Evolutionary conservation across 345 rosid genomes (phyloP), one percentile per base, ranked within the genome.

Genomic region (Cardamine resedifolia): DNA sequence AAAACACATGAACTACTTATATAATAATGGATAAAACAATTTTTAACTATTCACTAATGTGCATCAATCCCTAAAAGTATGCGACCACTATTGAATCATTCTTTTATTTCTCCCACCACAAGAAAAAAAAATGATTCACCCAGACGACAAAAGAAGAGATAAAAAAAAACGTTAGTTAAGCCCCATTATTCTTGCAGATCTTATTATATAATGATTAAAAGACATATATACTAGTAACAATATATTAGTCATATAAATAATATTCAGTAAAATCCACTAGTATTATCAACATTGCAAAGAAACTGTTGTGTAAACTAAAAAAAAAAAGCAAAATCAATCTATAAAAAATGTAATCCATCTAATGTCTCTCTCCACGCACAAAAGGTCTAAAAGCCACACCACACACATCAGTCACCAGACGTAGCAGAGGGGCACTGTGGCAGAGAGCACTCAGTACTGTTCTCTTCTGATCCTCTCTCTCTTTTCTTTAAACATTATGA

Each of bases 331-430:
- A 66, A 75, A 75, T 8, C 41, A 68, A 75, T 60, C 63, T 20
- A 58, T 36, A 18, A 52, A 58, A 69, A 70, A 70, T 63, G 44
- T 14, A 69, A 76, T 70, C 79, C 9, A 76, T 76, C 68, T 36
- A 48, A 49, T 39, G 68, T 67, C 62, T 75, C 76, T 57, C 76
- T 64, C 76, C 62, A 71, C 67, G 76, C 80, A 77, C 80, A 77
- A 77, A 77, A 65, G 76, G 80, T 65, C 80, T 58, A 69, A 75
- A 75, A 69, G 74, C 75, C 73, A 67, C 63, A 75, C 79, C 64
- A 76, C 59, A 76, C 75, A 71, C 80, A 77, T 77, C 80, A 77
- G 80, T 77, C 73, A 65, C 38, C 76, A 77, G 80, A 71, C 76
- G 76, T 65, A 64, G 75, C 79, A 76, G 75, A 76, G 72, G 26